phyloP scores from a whole-genome alignment of 345 rosid genomes.

The Eucalyptus fibrosa region DNA sequence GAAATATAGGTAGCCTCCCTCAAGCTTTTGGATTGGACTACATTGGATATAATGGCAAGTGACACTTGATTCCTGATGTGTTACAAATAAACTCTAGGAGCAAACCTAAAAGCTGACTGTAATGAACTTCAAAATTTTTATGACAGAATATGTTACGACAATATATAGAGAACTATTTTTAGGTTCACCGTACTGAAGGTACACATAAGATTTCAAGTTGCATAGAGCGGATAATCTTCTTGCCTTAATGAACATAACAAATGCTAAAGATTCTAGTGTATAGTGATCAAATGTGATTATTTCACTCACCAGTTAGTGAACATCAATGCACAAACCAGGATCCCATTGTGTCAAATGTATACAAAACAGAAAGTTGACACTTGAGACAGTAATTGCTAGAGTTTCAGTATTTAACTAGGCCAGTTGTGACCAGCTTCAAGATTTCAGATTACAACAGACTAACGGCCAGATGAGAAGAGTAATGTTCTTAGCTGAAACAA shows the following conservation, averaged over 20 bases:
- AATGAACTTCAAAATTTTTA: not conserved
- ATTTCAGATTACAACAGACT: not conserved
- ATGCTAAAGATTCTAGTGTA: not conserved
- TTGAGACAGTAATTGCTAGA: not conserved
- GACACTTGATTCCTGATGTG: not conserved
- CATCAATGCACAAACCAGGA: not conserved
- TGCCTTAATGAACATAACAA: not conserved
- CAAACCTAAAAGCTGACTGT: not conserved
- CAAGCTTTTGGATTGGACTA: not conserved
- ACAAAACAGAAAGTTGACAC: not conserved
- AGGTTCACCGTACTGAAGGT: not conserved
- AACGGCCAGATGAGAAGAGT: not conserved
- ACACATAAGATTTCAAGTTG: not conserved
- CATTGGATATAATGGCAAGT: not conserved
- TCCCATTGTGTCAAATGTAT: not conserved
- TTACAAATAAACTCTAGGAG: not conserved
- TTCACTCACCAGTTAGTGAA: not conserved
- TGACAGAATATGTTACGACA: not conserved
- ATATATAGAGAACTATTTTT: not conserved
- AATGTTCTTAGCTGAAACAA: not conserved
- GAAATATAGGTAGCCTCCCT: not conserved
- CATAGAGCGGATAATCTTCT: not conserved
- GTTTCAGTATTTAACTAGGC: not conserved
- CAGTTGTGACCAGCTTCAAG: not conserved
- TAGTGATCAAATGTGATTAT: not conserved